Percentiles rank a stretch among this genome's conserved stretches.
Evolutionary conservation across 371 early-diverging fungal genomes (phyloP).

Genomic region (Lichtheimia corymbifera): DNA sequence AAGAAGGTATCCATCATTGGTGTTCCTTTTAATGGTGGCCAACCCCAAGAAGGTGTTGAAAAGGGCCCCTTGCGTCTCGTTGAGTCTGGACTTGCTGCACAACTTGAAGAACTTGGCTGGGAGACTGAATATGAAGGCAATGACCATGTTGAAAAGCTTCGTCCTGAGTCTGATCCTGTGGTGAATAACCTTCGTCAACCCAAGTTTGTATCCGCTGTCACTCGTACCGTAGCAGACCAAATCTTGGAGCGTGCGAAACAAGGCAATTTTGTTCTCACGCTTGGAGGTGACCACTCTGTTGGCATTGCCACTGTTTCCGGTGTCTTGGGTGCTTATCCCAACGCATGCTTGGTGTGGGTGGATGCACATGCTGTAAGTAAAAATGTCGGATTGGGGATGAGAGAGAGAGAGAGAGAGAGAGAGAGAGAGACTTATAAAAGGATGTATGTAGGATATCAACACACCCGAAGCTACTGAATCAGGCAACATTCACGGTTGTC

Average conservation of each 20-base stretch:
- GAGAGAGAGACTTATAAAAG: neutral
- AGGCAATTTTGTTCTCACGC: slow-evolving; percentile 79
- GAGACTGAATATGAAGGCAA: slow-evolving; percentile 69
- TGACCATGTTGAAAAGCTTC: slow-evolving; percentile 52
- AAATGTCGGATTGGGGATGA: neutral
- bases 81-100: slow-evolving; percentile 79
- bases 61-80: slow-evolving; percentile 79
- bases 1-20: slow-evolving; percentile 74
- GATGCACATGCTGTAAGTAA: slow-evolving; percentile 93
- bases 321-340: slow-evolving; percentile 73
- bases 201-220: slow-evolving; percentile 76
- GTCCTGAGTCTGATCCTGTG: slow-evolving; percentile 63
- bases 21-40: slow-evolving; percentile 80
- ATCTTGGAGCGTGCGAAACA: slow-evolving; percentile 63
- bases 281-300: slow-evolving; percentile 94
- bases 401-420: neutral
- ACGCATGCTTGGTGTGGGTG: slow-evolving; percentile 95
- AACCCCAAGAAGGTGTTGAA: slow-evolving; percentile 85
- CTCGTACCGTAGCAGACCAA: slow-evolving; percentile 64
- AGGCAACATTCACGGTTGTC: slow-evolving; percentile 97
- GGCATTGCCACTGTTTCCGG: slow-evolving; percentile 91
- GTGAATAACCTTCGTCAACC: slow-evolving; percentile 81
- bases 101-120: slow-evolving; percentile 82
- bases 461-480: slow-evolving; percentile 85
- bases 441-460: slow-evolving; percentile 81